Conservation (phyloP, 805 yeast species). For the Vanderwaltozyma tropicalis region DNA sequence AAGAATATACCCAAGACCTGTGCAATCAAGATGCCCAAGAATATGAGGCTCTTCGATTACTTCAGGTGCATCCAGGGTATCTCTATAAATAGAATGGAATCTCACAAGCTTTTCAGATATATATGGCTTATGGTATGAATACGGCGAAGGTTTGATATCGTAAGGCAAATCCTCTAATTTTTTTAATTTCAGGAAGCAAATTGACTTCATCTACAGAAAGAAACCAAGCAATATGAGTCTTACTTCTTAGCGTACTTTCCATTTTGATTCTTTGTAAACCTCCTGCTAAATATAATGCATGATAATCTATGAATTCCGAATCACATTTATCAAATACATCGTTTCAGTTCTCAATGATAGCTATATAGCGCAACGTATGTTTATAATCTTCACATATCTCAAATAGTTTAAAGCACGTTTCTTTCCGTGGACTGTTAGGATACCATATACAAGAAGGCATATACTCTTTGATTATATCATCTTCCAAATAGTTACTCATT, state of each 20-base stretch:
- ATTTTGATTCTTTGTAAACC: no score
- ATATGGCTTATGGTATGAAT: no score
- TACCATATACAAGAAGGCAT: background rate
- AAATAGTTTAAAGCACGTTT: conserved; percentile 1
- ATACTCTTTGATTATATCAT: conserved; percentile 1
- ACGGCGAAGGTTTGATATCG: no score
- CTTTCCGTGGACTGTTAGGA: conserved; percentile 1
- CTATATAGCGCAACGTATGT: background rate
- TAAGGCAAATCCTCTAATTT: no score
- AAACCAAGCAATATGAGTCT: background rate
- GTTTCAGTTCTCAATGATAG: background rate
- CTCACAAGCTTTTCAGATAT: no score
- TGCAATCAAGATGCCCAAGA: no score
- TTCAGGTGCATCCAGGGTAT: no score
- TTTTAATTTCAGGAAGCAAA: background rate
- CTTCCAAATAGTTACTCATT: conserved; percentile 3
- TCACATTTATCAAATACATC: background rate
- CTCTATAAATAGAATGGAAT: no score
- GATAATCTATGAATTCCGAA: background rate
- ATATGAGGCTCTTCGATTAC: no score
- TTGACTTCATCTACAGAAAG: background rate
- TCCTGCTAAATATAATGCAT: no score
- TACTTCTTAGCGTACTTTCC: no score
- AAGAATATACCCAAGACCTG: background rate
- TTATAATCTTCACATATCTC: background rate